Base-by-base conservation (phyloP, 768 basidiomycete genomes). In the Hortiboletus campestris region DNA sequence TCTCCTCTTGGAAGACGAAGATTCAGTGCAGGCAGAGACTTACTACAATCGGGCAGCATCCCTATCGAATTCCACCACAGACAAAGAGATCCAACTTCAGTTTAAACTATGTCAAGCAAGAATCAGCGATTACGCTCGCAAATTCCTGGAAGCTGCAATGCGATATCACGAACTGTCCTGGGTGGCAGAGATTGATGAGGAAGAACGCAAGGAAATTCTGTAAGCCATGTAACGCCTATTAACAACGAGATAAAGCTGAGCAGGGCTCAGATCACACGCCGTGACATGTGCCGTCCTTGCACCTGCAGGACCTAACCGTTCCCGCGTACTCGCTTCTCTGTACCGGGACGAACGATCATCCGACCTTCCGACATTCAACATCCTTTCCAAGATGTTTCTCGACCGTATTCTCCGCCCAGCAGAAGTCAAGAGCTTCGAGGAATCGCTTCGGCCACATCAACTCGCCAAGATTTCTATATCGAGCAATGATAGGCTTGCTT, bases 371-470 rank as follows among this genome's bases (percentile, higher is more conserved):
- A 86, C 89, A 13, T 88, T 86, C 76, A 89, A 91, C 66, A 94
- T 99, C 69, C 84, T 99, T 25, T 86, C 89, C 36, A 98, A 98
- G 70, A 98, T 98, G 96, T 94, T 97, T 74, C 86, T 98, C 59
- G 97, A 98, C 68, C 94, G 94, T 62, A 98, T 99, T 68, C 83
- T 99, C 47, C 89, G 94, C 42, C 81, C 94, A 2, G 78, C 83
- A 43, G 96, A 99, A 74, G 83, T 98, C 52, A 86, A 90, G 67
- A 86, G 87, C 46, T 99, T 99, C 68, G 92, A 95, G 70, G 79
- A 79, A 42, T 88, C 85, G 3, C 83, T 99, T 49, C 89, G 89
- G 63, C 84, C 89, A 16, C 97, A 99, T 74, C 97, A 99, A 70
- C 82, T 97, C 28, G 97, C 97, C n/a, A 88, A 85, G 68, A 86